Evolutionary conservation across 2,329 filamentous ascomycete species (phyloP).

Genomic region (Aureobasidium sp.): DNA sequence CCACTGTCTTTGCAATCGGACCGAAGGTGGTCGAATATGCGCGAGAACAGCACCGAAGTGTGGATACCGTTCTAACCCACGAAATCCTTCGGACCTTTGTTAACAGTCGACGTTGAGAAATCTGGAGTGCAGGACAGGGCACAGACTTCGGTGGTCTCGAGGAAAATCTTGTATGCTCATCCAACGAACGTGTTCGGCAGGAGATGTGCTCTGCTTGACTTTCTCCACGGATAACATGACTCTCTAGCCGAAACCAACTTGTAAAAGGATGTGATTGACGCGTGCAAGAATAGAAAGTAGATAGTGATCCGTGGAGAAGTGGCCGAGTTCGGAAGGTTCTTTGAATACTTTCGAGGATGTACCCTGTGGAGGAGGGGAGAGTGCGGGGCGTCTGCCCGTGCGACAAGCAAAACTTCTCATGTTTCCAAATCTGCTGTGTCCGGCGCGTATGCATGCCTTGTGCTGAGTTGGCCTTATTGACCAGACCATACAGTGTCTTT

Average conservation of each 20-base stretch:
- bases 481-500: not conserved
- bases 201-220: not conserved
- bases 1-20: slow-evolving; percentile 5
- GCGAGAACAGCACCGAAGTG: slow-evolving; percentile 8
- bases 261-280: not conserved
- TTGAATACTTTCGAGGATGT: not conserved
- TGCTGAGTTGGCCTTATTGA: not conserved
- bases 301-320: not conserved
- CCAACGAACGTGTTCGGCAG: not conserved
- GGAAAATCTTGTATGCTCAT: not conserved
- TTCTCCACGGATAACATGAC: slow-evolving; percentile 6
- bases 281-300: slow-evolving; percentile 2
- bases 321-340: slow-evolving; percentile 4
- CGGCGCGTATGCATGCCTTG: not conserved
- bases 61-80: not conserved
- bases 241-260: not conserved
- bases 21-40: not conserved
- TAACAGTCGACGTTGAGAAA: slow-evolving; percentile 1
- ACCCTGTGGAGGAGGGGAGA: not conserved
- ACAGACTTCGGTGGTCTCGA: not conserved
- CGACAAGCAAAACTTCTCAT: not conserved
- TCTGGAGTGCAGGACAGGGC: not conserved
- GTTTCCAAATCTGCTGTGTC: not conserved
- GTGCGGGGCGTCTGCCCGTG: slow-evolving; percentile 12
- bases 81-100: not conserved